These are phyloP conservation scores for Diddensiella transvaalensis DNA, from an alignment of 805 yeast genomes.

Conservation along the genomic window DNA sequence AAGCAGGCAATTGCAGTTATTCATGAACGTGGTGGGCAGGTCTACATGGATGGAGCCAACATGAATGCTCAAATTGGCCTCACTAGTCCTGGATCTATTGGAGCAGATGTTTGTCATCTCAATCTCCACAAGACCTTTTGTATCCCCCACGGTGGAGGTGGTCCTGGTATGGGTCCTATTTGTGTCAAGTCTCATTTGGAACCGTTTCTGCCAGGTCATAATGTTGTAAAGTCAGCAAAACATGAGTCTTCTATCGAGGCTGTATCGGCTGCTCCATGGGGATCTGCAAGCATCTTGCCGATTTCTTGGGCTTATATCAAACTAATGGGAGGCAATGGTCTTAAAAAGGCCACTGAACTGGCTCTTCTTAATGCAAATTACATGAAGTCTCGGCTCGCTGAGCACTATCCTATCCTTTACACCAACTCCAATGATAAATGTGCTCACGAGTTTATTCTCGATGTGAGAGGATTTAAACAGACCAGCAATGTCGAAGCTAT, in stretches of 20 bases:
- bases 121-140: constrained; percentile 97
- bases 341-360: constrained; percentile 80
- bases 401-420: constrained; percentile 73
- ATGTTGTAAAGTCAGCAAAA: constrained; percentile 43
- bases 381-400: constrained; percentile 76
- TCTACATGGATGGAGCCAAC: constrained; percentile 96
- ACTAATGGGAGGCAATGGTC: constrained; percentile 81
- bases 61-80: constrained; percentile 99
- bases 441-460: constrained; percentile 95
- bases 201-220: constrained; percentile 80
- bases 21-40: constrained; percentile 88
- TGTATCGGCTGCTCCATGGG: constrained; percentile 91
- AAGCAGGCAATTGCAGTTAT: constrained; percentile 79
- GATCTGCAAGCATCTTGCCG: constrained; percentile 89
- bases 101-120: constrained; percentile 97
- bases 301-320: constrained; percentile 94
- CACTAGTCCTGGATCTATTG: constrained; percentile 95
- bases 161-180: constrained; percentile 98
- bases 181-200: constrained; percentile 81
- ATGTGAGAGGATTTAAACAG: constrained; percentile 77
- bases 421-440: constrained; percentile 66
- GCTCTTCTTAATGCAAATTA: constrained; percentile 96
- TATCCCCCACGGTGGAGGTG: constrained; percentile 99
- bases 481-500: constrained; percentile 82
- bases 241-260: constrained; percentile 51